phyloP scores from a whole-genome alignment of 2,329 filamentous ascomycete species.

The Trichoderma guizhouense region DNA sequence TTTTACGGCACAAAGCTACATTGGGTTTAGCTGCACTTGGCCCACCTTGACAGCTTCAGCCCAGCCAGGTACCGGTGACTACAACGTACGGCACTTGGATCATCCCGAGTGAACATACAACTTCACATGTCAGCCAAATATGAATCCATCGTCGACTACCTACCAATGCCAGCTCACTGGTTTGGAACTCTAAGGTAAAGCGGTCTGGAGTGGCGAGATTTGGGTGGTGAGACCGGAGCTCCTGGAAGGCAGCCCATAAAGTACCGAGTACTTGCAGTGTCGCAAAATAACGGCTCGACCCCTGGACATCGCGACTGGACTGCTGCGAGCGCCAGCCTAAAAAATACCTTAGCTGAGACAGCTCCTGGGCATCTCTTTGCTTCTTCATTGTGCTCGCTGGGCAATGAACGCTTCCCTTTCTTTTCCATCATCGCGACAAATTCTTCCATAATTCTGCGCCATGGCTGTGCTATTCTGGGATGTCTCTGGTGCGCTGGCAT shows the following conservation, averaged over 20 bases:
- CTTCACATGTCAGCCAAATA: background rate
- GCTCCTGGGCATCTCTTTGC: slow-evolving; percentile 5
- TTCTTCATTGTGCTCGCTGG: background rate
- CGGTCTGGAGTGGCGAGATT: background rate
- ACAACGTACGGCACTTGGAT: background rate
- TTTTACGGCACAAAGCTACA: background rate
- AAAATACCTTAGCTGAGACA: background rate
- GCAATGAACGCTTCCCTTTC: background rate
- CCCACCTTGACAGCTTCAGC: background rate
- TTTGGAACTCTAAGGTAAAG: background rate
- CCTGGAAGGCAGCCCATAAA: background rate
- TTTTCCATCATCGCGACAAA: background rate
- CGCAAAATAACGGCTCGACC: background rate
- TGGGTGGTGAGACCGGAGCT: background rate
- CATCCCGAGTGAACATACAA: background rate
- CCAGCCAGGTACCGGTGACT: background rate
- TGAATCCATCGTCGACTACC: background rate
- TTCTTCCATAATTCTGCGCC: background rate
- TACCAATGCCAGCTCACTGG: background rate
- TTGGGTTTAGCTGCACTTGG: background rate
- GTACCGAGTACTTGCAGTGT: background rate
- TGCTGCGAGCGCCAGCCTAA: background rate
- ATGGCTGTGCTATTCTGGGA: slow-evolving; percentile 25
- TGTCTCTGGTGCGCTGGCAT: slow-evolving; percentile 27
- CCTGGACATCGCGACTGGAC: slow-evolving; percentile 3